phyloP scores from a whole-genome alignment of 768 basidiomycete species.

The Termitomyces sp. region DNA sequence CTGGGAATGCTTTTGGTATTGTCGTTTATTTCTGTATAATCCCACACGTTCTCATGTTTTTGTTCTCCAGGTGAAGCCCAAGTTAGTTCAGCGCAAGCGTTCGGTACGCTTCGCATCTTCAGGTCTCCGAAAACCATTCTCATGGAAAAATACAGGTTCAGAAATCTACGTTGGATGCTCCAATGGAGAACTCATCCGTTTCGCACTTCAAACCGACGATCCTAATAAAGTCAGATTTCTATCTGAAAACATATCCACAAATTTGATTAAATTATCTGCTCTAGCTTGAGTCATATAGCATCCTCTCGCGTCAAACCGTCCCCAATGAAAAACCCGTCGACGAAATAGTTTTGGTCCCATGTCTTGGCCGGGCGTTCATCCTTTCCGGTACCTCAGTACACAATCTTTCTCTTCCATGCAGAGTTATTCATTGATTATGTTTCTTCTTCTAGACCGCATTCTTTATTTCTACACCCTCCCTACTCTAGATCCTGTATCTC shows the following conservation, averaged over 20 bases:
- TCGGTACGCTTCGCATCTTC: conserved; percentile 31
- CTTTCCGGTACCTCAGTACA: conserved; percentile 55
- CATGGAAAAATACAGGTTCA: conserved; percentile 40
- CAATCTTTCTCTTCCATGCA: conserved; percentile 3
- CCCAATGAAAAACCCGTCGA: conserved; percentile 70
- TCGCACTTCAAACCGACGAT: conserved; percentile 59
- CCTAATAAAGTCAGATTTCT: conserved; percentile 35
- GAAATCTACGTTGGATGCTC: conserved; percentile 86
- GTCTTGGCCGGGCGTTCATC: conserved; percentile 68
- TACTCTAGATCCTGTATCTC: conserved; percentile 64
- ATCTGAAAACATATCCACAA: background rate
- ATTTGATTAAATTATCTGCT: background rate
- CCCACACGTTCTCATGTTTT: conserved; percentile 1
- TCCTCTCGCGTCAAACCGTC: conserved; percentile 65
- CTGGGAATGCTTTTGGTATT: conserved; percentile 15
- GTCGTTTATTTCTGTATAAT: background rate
- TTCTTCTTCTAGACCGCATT: conserved; percentile 41
- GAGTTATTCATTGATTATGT: conserved; percentile 2
- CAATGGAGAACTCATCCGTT: conserved; percentile 81
- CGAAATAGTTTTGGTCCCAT: conserved; percentile 74
- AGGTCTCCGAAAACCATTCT: background rate
- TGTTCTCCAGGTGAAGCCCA: conserved; percentile 19
- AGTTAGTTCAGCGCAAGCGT: conserved; percentile 50
- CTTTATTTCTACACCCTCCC: conserved; percentile 81
- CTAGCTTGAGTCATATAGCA: conserved; percentile 55